phyloP scores from a whole-genome alignment of 2,329 filamentous ascomycete species.

The Epichloe typhina region DNA sequence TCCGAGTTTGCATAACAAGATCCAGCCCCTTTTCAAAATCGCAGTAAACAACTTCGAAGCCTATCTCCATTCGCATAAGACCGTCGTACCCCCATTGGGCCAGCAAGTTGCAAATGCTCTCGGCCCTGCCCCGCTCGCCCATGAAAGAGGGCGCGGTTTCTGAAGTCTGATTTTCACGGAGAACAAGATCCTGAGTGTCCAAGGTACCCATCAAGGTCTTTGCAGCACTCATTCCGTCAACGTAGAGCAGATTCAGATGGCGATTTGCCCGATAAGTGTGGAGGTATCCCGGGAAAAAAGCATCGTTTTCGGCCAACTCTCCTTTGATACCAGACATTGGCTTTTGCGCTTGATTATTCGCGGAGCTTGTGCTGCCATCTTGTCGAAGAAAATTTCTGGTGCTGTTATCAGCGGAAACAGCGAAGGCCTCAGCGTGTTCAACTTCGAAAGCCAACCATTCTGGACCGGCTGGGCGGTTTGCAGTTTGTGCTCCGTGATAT shows the following conservation, averaged over 20 bases:
- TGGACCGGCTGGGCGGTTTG: slow-evolving; percentile 34
- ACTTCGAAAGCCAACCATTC: slow-evolving; percentile 70
- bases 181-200: slow-evolving; percentile 51
- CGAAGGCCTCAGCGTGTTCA: slow-evolving; percentile 58
- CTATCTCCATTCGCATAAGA: slow-evolving; percentile 53
- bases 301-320: background rate
- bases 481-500: slow-evolving; percentile 47
- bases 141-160: slow-evolving; percentile 8
- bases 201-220: slow-evolving; percentile 54
- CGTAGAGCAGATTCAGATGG: slow-evolving; percentile 47
- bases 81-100: slow-evolving; percentile 46
- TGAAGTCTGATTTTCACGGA: slow-evolving; percentile 28
- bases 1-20: slow-evolving; percentile 15
- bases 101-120: slow-evolving; percentile 41
- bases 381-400: background rate
- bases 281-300: slow-evolving; percentile 38
- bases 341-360: background rate
- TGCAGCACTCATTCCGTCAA: slow-evolving; percentile 58
- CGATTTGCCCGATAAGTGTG: slow-evolving; percentile 51
- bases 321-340: background rate
- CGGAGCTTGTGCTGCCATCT: background rate
- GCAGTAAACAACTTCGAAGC: slow-evolving; percentile 59
- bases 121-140: slow-evolving; percentile 39
- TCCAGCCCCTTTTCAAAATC: slow-evolving; percentile 37
- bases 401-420: slow-evolving; percentile 14